Conservation (phyloP, 2,329 filamentous ascomycete species). For the Xylaria sp. region DNA sequence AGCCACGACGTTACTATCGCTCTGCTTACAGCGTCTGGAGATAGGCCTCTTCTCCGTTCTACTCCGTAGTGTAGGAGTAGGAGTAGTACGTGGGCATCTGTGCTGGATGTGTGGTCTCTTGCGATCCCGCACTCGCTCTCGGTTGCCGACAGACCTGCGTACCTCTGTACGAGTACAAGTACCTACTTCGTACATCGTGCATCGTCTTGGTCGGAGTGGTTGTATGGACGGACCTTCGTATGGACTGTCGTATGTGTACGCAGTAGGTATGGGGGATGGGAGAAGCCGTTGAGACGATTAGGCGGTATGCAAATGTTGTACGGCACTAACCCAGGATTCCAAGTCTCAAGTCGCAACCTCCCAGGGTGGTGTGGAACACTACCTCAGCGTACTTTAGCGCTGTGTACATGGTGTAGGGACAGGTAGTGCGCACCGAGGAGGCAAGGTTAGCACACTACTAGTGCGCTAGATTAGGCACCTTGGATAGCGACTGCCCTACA, state of each 20-base stretch:
- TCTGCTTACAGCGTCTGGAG: conserved; percentile 5
- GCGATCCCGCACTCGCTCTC: conserved; percentile 9
- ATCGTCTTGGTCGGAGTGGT: neutral
- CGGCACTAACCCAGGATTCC: too few relatives aligned
- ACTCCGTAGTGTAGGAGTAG: too few relatives aligned
- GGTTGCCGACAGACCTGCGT: conserved; percentile 6
- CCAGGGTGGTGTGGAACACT: neutral
- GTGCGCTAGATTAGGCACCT: too few relatives aligned
- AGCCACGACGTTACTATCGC: conserved; percentile 12
- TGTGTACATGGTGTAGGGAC: too few relatives aligned
- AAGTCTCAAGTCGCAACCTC: too few relatives aligned
- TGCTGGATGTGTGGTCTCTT: neutral
- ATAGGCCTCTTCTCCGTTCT: neutral
- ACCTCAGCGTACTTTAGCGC: neutral
- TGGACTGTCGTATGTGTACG: neutral
- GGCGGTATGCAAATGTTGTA: conserved; percentile 13
- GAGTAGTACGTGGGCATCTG: too few relatives aligned
- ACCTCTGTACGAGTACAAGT: too few relatives aligned
- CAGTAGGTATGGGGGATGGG: neutral
- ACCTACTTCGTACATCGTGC: neutral
- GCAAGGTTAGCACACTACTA: too few relatives aligned
- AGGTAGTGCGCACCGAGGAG: too few relatives aligned
- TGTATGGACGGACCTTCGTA: neutral
- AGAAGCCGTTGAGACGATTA: conserved; percentile 5
- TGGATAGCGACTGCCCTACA: too few relatives aligned